phyloP scores from a whole-genome alignment of 371 early-diverging fungal species.

The Syncephalastrum monosporum region DNA sequence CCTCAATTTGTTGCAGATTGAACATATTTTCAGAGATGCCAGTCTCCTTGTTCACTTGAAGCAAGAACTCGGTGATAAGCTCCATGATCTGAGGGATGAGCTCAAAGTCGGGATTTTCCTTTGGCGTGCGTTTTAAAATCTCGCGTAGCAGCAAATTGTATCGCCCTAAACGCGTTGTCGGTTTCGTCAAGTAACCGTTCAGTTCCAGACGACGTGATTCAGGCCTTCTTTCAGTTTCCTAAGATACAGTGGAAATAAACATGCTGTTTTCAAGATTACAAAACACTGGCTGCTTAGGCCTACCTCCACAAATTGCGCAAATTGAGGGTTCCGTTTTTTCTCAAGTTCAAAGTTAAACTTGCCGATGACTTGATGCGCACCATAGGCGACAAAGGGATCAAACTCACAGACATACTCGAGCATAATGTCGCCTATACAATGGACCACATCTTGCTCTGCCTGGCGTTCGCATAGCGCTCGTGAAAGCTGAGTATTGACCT shows the following conservation, averaged over 20 bases:
- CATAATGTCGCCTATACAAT: conserved; percentile 84
- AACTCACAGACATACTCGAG: conserved; percentile 67
- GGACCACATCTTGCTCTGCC: conserved; percentile 68
- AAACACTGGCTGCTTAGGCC: background rate
- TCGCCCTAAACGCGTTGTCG: conserved; percentile 84
- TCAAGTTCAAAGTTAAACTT: conserved; percentile 81
- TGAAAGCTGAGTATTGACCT: conserved; percentile 68
- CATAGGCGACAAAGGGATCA: conserved; percentile 84
- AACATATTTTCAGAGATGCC: conserved; percentile 86
- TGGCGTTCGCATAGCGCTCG: conserved; percentile 71
- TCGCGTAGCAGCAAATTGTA: conserved; percentile 85
- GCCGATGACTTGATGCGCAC: conserved; percentile 84
- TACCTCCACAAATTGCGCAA: conserved; percentile 77
- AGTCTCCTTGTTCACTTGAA: conserved; percentile 79
- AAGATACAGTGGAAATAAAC: background rate
- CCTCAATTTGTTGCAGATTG: conserved; percentile 51
- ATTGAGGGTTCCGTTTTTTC: conserved; percentile 60
- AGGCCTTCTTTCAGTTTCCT: conserved; percentile 72
- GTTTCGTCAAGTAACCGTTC: conserved; percentile 78
- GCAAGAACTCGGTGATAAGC: conserved; percentile 68
- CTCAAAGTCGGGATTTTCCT: conserved; percentile 72
- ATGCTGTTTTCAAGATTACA: no score
- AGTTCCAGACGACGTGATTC: conserved; percentile 79
- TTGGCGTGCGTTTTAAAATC: conserved; percentile 77
- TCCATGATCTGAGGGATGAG: conserved; percentile 64